phyloP scores from a whole-genome alignment of 331 rosid species.

The Pyrus hybrid region DNA sequence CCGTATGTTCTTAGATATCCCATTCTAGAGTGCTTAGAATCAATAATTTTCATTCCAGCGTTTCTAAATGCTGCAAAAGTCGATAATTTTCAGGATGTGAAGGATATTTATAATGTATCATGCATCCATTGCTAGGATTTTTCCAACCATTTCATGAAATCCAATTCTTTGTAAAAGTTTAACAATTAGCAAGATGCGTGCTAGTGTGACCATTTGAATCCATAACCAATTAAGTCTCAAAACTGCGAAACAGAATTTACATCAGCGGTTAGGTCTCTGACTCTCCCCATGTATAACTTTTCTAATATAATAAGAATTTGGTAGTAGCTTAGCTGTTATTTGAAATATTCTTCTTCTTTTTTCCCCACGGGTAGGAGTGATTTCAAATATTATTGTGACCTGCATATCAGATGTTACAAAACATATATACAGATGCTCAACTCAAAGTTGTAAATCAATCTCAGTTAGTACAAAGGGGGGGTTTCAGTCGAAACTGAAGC shows the following conservation, averaged over 20 bases:
- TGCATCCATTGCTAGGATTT: not conserved
- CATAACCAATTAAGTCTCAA: not conserved
- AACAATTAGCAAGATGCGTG: not conserved
- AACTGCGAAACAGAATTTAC: not conserved
- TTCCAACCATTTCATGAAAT: not conserved
- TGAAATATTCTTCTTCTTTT: not conserved
- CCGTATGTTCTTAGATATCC: not conserved
- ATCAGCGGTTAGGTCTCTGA: not conserved
- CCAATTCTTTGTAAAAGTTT: not conserved
- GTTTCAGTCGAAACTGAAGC: not conserved
- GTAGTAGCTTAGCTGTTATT: not conserved
- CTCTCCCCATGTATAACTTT: not conserved
- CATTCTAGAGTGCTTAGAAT: not conserved
- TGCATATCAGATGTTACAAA: not conserved
- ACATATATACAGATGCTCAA: not conserved
- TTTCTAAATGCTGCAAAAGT: too few species aligned
- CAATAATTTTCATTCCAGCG: not conserved
- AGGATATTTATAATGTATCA: not conserved
- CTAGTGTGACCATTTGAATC: not conserved
- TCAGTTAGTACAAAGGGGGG: not conserved
- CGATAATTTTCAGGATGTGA: not conserved
- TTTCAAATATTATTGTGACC: not conserved
- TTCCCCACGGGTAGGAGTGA: not conserved
- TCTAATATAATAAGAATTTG: not conserved
- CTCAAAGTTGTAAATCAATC: not conserved